Conservation (phyloP, 164 flowering plant genomes). For the Platanus orientalis region DNA sequence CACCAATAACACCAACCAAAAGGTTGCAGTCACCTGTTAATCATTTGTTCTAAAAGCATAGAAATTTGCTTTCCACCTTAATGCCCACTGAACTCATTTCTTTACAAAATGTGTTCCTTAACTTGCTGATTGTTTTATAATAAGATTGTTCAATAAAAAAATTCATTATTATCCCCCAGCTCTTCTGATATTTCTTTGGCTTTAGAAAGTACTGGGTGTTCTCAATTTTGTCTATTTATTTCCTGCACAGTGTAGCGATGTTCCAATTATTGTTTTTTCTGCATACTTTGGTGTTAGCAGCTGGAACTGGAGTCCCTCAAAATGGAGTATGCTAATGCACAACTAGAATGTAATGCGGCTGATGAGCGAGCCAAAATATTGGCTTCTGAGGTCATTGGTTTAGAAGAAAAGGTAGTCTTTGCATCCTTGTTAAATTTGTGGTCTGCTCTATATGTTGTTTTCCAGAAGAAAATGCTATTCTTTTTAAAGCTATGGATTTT, state of each 20-base stretch:
- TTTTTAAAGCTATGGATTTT: neutral
- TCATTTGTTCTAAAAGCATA: no score
- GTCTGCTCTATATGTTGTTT: neutral
- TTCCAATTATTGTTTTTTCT: slow-evolving; percentile 5
- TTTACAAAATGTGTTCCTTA: no score
- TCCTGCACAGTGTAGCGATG: neutral
- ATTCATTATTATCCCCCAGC: neutral
- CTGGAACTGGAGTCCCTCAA: slow-evolving; percentile 69
- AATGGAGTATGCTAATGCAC: slow-evolving; percentile 74
- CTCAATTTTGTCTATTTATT: no score
- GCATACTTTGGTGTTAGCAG: slow-evolving; percentile 32
- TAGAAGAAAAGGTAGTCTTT: slow-evolving; percentile 90
- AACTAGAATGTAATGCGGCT: slow-evolving; percentile 92
- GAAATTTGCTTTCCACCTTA: no score
- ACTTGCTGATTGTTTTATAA: no score
- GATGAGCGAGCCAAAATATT: slow-evolving; percentile 90
- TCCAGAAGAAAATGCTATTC: neutral
- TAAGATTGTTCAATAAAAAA: no score
- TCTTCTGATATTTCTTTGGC: neutral
- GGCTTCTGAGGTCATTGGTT: slow-evolving; percentile 94
- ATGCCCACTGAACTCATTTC: no score
- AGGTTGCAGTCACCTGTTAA: no score
- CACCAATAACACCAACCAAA: no score
- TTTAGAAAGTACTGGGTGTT: neutral
- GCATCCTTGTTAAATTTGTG: neutral